A percentile compares a stretch with the other conserved stretches of the same genome.
phyloP scores from a whole-genome alignment of 148 eudicot genomes.

The Chenopodium album region DNA sequence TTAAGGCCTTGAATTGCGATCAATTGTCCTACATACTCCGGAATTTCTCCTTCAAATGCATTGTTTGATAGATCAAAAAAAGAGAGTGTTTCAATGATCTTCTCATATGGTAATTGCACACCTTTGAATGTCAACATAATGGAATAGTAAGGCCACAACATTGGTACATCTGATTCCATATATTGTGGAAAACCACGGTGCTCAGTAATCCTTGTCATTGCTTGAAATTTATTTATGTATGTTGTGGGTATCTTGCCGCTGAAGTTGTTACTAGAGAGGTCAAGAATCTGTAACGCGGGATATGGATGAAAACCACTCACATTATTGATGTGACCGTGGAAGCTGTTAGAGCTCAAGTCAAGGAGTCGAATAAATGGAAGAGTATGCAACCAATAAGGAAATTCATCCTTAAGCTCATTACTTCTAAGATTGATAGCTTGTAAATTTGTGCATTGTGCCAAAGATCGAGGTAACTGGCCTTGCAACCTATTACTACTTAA shows the following conservation, averaged over 20 bases:
- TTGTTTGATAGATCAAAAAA: conserved; percentile 25
- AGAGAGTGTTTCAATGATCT: conserved; percentile 6
- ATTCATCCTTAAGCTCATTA: neutral
- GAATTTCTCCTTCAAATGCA: conserved; percentile 32
- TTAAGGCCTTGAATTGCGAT: neutral
- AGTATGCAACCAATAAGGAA: conserved; percentile 16
- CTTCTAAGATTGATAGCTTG: neutral
- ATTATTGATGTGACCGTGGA: conserved; percentile 7
- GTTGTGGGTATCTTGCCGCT: conserved; percentile 12
- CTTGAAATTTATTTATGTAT: conserved; percentile 16
- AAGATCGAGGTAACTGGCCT: neutral
- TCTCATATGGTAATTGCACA: neutral
- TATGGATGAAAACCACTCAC: neutral
- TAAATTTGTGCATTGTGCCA: neutral
- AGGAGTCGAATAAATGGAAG: conserved; percentile 10
- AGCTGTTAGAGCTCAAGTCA: conserved; percentile 20
- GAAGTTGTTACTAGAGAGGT: conserved; percentile 26
- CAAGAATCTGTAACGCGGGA: conserved; percentile 8
- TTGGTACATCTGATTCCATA: too few relatives aligned
- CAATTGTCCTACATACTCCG: conserved; percentile 19
- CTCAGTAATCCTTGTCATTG: neutral
- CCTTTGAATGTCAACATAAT: too few relatives aligned
- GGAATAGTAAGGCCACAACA: too few relatives aligned
- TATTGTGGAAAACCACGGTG: too few relatives aligned
- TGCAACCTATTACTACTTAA: neutral